A percentile compares a stretch with the other conserved stretches of the same genome.
Conservation (phyloP, 306 rosid species). For the Trifolium dubium region DNA sequence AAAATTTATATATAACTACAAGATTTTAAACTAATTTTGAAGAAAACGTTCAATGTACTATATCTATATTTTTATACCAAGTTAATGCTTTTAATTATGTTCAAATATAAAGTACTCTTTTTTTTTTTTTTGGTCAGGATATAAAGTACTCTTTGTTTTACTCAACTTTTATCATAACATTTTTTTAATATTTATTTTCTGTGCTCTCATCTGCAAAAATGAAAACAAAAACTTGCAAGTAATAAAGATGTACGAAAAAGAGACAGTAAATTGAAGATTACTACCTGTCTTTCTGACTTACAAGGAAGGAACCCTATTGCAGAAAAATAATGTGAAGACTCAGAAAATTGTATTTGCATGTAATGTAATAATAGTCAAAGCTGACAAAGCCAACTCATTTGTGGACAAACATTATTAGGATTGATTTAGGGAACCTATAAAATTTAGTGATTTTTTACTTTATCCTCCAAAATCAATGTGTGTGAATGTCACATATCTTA, state of each 20-base stretch:
- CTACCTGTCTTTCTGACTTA: conserved; percentile 46
- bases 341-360: conserved; percentile 32
- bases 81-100: too few relatives aligned
- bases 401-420: conserved; percentile 29
- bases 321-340: conserved; percentile 32
- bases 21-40: too few relatives aligned
- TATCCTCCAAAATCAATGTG: background rate
- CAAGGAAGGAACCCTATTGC: conserved; percentile 34
- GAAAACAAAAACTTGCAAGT: background rate
- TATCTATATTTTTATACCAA: too few relatives aligned
- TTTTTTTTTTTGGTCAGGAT: too few relatives aligned
- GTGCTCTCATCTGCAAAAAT: background rate
- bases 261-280: conserved; percentile 42
- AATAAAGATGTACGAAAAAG: conserved; percentile 26
- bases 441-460: background rate
- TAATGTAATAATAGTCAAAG: conserved; percentile 38
- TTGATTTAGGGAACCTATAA: conserved; percentile 16
- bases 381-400: conserved; percentile 39
- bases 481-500: conserved; percentile 4
- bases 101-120: too few relatives aligned
- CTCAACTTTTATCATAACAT: background rate
- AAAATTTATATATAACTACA: too few relatives aligned
- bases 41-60: too few relatives aligned
- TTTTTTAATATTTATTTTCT: background rate
- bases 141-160: too few relatives aligned